Base-by-base conservation (phyloP, 768 basidiomycete genomes). In the Austroboletus festivus region DNA sequence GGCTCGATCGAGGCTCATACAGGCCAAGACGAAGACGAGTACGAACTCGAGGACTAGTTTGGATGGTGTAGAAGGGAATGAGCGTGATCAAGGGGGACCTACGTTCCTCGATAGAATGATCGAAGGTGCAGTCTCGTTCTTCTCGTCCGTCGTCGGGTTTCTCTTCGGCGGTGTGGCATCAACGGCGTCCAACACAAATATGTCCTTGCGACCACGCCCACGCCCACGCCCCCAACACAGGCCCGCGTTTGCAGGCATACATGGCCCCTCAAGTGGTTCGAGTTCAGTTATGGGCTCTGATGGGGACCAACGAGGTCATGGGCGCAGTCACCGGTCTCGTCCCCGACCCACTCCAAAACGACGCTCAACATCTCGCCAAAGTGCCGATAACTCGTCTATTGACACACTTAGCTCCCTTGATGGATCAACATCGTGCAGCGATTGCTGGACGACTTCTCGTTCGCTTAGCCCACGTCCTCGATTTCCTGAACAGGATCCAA, bases 401-500 rank as follows among this genome's bases (percentile, higher is more conserved):
- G n/a, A n/a, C 11, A 79, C 77, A 0, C 41, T 80, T 24, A 81
- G 80, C 46, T 77, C 80, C 5, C 56, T 81, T 1, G 69, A 71
- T 3, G 67, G 56, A 1, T 6, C 12, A 4, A 70, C 67, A 8
- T 64, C 58, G 20, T 65, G 67, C n/a, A 70, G 65, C 28, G 70
- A 55, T 55, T 67, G 70, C 69, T 71, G 58, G 65, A 61, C 47
- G 23, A 22, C 50, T 6, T 59, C 57, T 19, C 63, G 56, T 44
- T 48, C 52, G 40, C 61, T 44, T 8, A 60, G 49, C 12, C 48
- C 65, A 19, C 60, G 45, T 13, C 48, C 65, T 21, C 60, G 46
- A 6, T 57, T 57, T 24, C 65, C 51, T 65, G n/a, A 28, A 5
- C 26, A 28, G 26, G 31, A 13, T 13, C 31, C 31, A 13, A 33